These are phyloP conservation scores for Penicillium capsulatum DNA, from an alignment of 2,329 filamentous ascomycete genomes.

Conservation along the genomic window DNA sequence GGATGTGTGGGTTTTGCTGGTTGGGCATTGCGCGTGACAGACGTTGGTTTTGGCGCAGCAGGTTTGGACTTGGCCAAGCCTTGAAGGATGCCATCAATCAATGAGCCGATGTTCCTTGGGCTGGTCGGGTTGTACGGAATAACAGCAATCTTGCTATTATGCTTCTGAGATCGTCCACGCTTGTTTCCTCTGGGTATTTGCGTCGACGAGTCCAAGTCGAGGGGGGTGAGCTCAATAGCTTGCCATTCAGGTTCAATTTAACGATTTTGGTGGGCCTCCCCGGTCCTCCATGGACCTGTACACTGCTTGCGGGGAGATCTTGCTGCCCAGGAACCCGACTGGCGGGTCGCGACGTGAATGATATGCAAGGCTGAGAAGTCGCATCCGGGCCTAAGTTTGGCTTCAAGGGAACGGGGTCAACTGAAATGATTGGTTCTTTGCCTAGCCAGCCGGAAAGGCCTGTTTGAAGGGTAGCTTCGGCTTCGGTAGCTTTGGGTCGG, in stretches of 20 bases:
- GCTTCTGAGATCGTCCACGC: conserved; percentile 32
- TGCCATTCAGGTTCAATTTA: conserved; percentile 43
- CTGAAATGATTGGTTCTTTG: not conserved
- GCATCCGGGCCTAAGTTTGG: not conserved
- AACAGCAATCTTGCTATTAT: conserved; percentile 43
- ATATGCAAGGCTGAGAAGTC: not conserved
- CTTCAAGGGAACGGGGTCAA: not conserved
- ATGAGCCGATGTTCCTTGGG: conserved; percentile 50
- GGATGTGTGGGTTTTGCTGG: conserved; percentile 57
- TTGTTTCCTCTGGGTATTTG: conserved; percentile 23
- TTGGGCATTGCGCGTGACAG: conserved; percentile 15
- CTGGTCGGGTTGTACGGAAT: conserved; percentile 58
- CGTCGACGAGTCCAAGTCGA: conserved; percentile 19
- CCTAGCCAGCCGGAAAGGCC: conserved; percentile 18
- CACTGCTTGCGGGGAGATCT: not conserved
- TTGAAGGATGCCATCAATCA: conserved; percentile 61
- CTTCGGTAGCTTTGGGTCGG: conserved; percentile 10
- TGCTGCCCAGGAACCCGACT: not conserved
- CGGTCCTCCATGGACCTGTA: not conserved
- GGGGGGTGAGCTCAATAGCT: conserved; percentile 39
- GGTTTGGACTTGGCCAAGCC: conserved; percentile 14
- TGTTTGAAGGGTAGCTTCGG: conserved; percentile 5
- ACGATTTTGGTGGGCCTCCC: conserved; percentile 38
- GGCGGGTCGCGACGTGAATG: not conserved
- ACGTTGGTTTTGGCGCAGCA: not conserved